A percentile compares a stretch with the other conserved stretches of the same genome.
phyloP scores from a whole-genome alignment of 2,329 filamentous ascomycete species.

The Knufia fluminis region DNA sequence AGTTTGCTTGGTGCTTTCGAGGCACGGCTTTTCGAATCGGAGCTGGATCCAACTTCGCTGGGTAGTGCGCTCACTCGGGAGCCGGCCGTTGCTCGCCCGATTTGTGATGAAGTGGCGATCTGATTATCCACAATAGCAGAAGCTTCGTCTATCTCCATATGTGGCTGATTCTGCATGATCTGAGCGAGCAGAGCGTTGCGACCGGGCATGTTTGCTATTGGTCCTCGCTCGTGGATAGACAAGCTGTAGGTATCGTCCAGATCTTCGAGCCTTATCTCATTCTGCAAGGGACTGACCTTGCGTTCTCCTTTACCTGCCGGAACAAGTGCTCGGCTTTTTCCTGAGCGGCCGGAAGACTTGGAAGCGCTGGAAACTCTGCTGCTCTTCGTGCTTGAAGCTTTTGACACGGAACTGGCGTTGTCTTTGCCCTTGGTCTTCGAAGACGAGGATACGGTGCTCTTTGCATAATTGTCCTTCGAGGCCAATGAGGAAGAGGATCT shows the following conservation, averaged over 20 bases:
- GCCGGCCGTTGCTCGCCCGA: neutral
- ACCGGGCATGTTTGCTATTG: neutral
- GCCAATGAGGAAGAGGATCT: neutral
- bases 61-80: neutral
- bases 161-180: neutral
- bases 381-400: neutral
- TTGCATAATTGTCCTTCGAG: neutral
- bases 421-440: neutral
- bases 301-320: neutral
- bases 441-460: neutral
- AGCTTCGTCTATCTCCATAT: neutral
- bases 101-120: neutral
- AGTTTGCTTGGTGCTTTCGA: neutral
- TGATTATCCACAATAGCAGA: neutral
- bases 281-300: neutral
- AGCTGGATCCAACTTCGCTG: neutral
- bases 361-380: neutral
- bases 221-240: neutral
- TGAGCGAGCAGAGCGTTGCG: neutral
- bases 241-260: neutral
- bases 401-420: neutral
- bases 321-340: neutral
- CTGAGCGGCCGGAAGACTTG: neutral
- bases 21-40: neutral
- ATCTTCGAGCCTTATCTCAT: neutral